phyloP scores from a whole-genome alignment of 106 monocot species.

The Dendrobium nobile region DNA sequence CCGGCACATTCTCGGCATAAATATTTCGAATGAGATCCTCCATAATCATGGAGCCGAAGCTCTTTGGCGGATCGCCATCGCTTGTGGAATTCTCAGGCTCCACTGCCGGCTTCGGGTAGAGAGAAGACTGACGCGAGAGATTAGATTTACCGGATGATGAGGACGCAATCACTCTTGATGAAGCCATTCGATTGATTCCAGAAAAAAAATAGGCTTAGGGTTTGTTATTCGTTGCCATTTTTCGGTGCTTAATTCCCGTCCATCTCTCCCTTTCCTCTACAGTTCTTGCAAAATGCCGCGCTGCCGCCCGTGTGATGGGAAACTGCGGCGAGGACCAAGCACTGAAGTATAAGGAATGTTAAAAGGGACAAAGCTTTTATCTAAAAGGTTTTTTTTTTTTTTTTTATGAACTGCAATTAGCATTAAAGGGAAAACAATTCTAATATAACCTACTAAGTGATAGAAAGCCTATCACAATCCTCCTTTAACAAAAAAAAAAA shows the following conservation, averaged over 20 bases:
- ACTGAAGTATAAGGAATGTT: too few relatives aligned
- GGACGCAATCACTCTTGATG: slow-evolving; percentile 45
- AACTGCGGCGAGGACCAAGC: too few relatives aligned
- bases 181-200: slow-evolving; percentile 21
- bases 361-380: too few relatives aligned
- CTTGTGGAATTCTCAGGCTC: slow-evolving; percentile 18
- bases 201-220: neutral
- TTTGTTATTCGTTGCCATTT: neutral
- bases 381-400: too few relatives aligned
- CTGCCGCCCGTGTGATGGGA: too few relatives aligned
- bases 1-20: slow-evolving; percentile 15
- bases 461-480: too few relatives aligned
- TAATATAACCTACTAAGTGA: too few relatives aligned
- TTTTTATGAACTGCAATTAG: too few relatives aligned
- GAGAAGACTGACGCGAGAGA: slow-evolving; percentile 19
- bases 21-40: slow-evolving; percentile 48
- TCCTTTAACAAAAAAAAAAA: too few relatives aligned
- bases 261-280: too few relatives aligned
- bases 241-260: neutral
- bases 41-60: slow-evolving; percentile 50
- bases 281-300: too few relatives aligned
- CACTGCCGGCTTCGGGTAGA: slow-evolving; percentile 8
- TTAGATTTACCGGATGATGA: slow-evolving; percentile 29
- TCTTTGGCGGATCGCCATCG: slow-evolving; percentile 11
- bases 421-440: too few relatives aligned